Conservation (phyloP, 2,329 filamentous ascomycete species). For the Colletotrichum orchidophilum region DNA sequence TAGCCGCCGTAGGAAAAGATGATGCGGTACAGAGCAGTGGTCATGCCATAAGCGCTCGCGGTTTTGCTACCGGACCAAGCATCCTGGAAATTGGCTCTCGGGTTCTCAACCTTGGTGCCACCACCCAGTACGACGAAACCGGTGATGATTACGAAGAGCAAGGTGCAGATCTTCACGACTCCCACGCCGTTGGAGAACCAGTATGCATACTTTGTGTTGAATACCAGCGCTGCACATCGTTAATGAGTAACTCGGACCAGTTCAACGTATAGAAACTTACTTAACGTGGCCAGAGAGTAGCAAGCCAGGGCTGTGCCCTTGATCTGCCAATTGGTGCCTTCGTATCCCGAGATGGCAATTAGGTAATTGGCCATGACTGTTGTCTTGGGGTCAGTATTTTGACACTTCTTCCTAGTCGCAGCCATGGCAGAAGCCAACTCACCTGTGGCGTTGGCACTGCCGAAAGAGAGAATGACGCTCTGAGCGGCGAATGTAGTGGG, state of each 20-base stretch:
- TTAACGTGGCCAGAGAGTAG: conserved; percentile 61
- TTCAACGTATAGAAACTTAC: conserved; percentile 17
- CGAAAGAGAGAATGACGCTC: conserved; percentile 70
- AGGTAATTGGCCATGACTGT: conserved; percentile 71
- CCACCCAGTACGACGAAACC: conserved; percentile 15
- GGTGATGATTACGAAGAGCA: conserved; percentile 16
- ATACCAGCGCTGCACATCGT: background rate
- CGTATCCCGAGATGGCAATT: conserved; percentile 62
- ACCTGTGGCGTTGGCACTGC: conserved; percentile 66
- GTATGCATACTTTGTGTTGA: conserved; percentile 64
- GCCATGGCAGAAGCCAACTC: background rate
- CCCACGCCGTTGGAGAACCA: conserved; percentile 65
- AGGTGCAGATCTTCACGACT: conserved; percentile 62
- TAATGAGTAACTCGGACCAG: background rate
- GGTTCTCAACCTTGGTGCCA: conserved; percentile 40
- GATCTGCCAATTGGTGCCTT: conserved; percentile 67
- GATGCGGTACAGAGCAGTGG: conserved; percentile 19
- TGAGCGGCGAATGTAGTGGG: conserved; percentile 72
- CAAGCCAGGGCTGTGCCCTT: conserved; percentile 73
- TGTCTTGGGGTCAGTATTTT: background rate
- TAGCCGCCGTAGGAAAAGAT: conserved; percentile 51
- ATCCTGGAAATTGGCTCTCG: conserved; percentile 46
- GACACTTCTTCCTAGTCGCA: too few relatives aligned
- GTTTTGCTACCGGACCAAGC: conserved; percentile 22
- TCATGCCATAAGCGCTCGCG: conserved; percentile 15